Evolutionary conservation across 305 asterid species (phyloP).

Genomic region (Rubia peregrina): DNA sequence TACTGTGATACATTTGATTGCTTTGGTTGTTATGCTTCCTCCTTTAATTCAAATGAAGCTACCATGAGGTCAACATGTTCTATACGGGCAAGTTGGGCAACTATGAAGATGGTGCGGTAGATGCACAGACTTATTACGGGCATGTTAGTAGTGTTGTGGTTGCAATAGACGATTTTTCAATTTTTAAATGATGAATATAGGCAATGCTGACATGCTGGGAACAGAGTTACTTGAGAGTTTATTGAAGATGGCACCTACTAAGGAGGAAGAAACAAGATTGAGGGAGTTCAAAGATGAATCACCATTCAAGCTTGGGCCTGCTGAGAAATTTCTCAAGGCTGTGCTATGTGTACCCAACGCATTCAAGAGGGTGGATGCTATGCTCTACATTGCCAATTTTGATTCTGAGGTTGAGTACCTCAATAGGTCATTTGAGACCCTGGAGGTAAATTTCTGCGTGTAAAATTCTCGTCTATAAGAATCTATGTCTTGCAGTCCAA

Average conservation of each 20-base stretch:
- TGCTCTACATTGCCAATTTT: conserved; percentile 61
- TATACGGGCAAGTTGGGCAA: neutral
- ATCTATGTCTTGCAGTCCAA: neutral
- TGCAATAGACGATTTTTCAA: neutral
- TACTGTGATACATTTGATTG: neutral
- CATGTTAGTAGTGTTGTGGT: neutral
- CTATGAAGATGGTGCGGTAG: neutral
- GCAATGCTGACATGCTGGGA: conserved; percentile 57
- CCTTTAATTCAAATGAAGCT: neutral
- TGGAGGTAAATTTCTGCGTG: conserved; percentile 43
- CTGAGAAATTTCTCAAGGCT: conserved; percentile 76
- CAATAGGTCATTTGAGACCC: conserved; percentile 58
- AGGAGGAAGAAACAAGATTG: conserved; percentile 61
- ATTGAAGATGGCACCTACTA: conserved; percentile 78
- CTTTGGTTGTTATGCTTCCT: neutral
- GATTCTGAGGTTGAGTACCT: conserved; percentile 65
- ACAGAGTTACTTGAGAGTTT: conserved; percentile 68
- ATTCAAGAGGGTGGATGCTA: conserved; percentile 69
- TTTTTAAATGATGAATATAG: conserved; percentile 27
- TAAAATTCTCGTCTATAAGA: neutral
- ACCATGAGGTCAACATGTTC: neutral
- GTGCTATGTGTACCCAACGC: conserved; percentile 72
- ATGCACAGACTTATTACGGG: neutral
- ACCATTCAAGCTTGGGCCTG: conserved; percentile 53
- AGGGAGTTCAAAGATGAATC: conserved; percentile 51